phyloP scores from a whole-genome alignment of 2,329 filamentous ascomycete genomes.

The Ophiosphaerella narmari region DNA sequence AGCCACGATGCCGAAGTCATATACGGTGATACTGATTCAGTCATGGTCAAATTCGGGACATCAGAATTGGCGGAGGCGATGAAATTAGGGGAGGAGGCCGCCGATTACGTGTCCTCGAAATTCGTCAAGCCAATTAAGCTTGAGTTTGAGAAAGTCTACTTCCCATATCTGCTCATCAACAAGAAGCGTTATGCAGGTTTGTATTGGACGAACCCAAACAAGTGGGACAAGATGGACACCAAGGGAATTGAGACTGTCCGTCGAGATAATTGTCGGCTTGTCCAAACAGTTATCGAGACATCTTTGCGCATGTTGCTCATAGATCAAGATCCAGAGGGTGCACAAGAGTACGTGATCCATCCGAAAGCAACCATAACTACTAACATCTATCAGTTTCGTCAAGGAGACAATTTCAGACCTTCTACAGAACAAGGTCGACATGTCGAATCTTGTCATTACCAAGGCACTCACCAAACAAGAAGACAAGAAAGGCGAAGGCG shows the following conservation, averaged over 20 bases:
- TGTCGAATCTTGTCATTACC: conserved; percentile 99
- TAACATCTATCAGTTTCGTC: conserved; percentile 5
- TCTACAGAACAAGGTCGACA: conserved; percentile 95
- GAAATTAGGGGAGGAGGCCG: conserved; percentile 93
- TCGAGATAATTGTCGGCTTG: conserved; percentile 91
- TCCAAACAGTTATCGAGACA: conserved; percentile 97
- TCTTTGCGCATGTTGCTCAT: conserved; percentile 95
- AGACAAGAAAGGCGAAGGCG: conserved; percentile 40
- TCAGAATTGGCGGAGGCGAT: conserved; percentile 85
- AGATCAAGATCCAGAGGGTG: conserved; percentile 84
- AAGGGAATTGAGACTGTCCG: conserved; percentile 99
- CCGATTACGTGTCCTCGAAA: conserved; percentile 84
- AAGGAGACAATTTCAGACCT: conserved; percentile 63
- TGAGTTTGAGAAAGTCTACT: conserved; percentile 99
- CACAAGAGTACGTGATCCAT: conserved; percentile 76
- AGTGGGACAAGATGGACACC: conserved; percentile 99
- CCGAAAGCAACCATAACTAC: conserved; percentile 44
- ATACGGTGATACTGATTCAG: conserved; percentile 98
- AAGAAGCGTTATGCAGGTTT: conserved; percentile 99
- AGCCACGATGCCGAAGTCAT: conserved; percentile 94
- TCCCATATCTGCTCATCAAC: conserved; percentile 97
- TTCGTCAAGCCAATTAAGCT: conserved; percentile 98
- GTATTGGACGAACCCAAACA: conserved; percentile 92
- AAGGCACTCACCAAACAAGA: conserved; percentile 83
- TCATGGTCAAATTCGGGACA: conserved; percentile 99